A percentile compares a stretch with the other conserved stretches of the same genome.
phyloP scores from a whole-genome alignment of 352 stramenopile genomes.

The Ochromonadaceae sp. region DNA sequence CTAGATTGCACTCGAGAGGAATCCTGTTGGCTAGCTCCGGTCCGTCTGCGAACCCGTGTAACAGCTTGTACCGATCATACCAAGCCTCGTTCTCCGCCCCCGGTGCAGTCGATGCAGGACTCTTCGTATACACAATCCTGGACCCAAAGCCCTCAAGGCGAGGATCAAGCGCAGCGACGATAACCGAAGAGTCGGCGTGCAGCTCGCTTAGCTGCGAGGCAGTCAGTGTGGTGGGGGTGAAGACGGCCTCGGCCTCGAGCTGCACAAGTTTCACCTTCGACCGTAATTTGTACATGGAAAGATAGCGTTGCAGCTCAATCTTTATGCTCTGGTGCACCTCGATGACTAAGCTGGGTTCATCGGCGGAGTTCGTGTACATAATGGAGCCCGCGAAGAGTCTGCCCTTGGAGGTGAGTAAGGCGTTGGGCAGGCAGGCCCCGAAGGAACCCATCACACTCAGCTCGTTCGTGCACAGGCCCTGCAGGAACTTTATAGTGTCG shows the following conservation, averaged over 20 bases:
- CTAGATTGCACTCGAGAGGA: conserved; percentile 74
- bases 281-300: conserved; percentile 23
- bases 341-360: background rate
- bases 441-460: background rate
- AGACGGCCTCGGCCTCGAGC: background rate
- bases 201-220: no score
- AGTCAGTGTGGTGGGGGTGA: no score
- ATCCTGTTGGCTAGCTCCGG: conserved; percentile 58
- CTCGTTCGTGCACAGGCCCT: conserved; percentile 21
- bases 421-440: background rate
- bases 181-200: no score
- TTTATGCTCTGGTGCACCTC: background rate
- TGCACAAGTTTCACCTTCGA: background rate
- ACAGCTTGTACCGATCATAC: background rate
- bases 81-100: background rate
- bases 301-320: conserved; percentile 1
- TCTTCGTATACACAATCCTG: background rate
- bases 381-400: conserved; percentile 14
- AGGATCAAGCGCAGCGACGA: background rate
- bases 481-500: conserved; percentile 20
- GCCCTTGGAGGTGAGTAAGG: conserved; percentile 25
- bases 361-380: background rate
- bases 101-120: background rate
- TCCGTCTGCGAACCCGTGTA: conserved; percentile 30
- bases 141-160: background rate